Conservation (phyloP, 106 monocot genomes). For the Dendrobium nobile region DNA sequence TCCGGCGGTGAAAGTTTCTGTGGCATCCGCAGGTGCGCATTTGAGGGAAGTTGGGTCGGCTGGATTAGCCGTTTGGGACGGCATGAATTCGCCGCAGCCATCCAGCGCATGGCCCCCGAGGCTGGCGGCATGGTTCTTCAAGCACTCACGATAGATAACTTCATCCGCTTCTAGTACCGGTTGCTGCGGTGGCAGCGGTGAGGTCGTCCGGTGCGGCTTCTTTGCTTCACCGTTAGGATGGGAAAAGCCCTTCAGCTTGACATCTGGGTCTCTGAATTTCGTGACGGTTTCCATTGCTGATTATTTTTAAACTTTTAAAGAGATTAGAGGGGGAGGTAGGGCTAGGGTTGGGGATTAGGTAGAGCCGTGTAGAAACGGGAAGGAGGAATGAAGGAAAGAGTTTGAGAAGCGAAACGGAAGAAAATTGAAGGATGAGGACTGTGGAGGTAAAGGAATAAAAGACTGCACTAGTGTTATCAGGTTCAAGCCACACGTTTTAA, state of each 20-base stretch:
- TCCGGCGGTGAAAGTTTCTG: constrained; percentile 68
- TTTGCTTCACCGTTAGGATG: neutral
- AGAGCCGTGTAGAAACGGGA: neutral
- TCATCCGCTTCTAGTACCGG: neutral
- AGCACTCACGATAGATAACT: constrained; percentile 48
- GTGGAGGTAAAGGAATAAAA: neutral
- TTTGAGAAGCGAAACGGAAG: neutral
- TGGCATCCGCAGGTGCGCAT: constrained; percentile 72
- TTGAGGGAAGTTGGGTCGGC: constrained; percentile 31
- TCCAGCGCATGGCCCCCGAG: constrained; percentile 70
- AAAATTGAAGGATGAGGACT: neutral
- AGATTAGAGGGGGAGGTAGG: neutral
- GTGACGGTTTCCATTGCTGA: neutral
- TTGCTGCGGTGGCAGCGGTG: neutral
- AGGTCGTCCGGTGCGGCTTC: neutral
- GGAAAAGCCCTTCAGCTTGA: neutral
- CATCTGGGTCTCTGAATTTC: neutral
- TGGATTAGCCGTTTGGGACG: neutral
- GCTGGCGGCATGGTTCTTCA: constrained; percentile 75
- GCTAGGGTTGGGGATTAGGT: neutral
- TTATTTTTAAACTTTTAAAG: neutral
- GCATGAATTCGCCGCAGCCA: constrained; percentile 63
- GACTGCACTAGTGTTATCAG: neutral
- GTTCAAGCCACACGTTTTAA: neutral
- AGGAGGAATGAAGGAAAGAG: neutral